phyloP scores from a whole-genome alignment of 805 yeast species.

The Wickerhamiella lipophila region DNA sequence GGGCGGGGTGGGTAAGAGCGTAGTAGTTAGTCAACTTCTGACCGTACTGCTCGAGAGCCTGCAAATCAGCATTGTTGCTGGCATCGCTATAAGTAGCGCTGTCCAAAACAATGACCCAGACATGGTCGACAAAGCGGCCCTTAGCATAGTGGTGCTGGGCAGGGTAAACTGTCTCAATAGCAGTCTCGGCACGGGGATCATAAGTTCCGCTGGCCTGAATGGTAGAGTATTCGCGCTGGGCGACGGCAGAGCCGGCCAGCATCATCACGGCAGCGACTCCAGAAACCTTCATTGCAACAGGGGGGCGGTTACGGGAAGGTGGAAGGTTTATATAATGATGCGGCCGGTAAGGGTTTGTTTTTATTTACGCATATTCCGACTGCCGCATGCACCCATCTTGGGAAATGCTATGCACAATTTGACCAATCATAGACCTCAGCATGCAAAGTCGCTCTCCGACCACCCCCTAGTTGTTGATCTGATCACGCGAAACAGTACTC shows the following conservation, averaged over 20 bases:
- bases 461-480: not conserved
- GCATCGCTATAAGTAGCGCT: conserved; percentile 42
- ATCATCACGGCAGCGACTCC: conserved; percentile 15
- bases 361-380: conserved; percentile 13
- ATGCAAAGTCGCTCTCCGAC: conserved; percentile 10
- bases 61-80: conserved; percentile 33
- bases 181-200: conserved; percentile 25
- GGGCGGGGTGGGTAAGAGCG: conserved; percentile 41
- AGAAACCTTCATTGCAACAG: conserved; percentile 14
- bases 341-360: conserved; percentile 13
- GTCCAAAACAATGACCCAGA: conserved; percentile 38
- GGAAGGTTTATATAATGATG: conserved; percentile 12
- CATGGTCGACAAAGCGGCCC: conserved; percentile 24
- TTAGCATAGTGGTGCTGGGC: conserved; percentile 23
- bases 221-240: conserved; percentile 22
- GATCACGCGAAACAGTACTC: not conserved
- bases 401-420: conserved; percentile 6
- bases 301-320: conserved; percentile 1
- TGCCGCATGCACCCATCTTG: conserved; percentile 12
- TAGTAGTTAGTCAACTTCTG: conserved; percentile 39
- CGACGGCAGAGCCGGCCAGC: conserved; percentile 21
- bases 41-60: conserved; percentile 35
- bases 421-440: conserved; percentile 2
- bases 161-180: conserved; percentile 25
- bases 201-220: conserved; percentile 23